These are phyloP conservation scores for Alternaria brassicae DNA, from an alignment of 2,329 filamentous ascomycete genomes.

Conservation along the genomic window DNA sequence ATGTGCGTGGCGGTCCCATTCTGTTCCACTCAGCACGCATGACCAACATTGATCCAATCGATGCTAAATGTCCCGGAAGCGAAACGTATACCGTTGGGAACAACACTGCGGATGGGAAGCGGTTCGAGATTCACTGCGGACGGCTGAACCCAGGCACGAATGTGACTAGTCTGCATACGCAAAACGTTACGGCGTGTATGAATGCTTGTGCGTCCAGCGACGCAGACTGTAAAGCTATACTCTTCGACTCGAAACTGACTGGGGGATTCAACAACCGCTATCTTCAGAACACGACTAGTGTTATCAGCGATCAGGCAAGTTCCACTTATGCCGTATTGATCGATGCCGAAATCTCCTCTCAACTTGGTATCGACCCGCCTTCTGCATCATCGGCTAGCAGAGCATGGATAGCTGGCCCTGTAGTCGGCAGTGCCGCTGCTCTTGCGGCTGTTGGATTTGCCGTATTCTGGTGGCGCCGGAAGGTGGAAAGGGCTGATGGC, in stretches of 20 bases:
- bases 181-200: conserved; percentile 42
- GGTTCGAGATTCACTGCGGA: conserved; percentile 42
- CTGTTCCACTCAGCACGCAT: conserved; percentile 38
- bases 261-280: conserved; percentile 45
- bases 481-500: background rate
- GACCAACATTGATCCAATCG: conserved; percentile 29
- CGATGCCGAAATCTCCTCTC: conserved; percentile 13
- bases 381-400: conserved; percentile 15
- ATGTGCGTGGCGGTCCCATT: background rate
- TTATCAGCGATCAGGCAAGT: conserved; percentile 23
- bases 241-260: conserved; percentile 35
- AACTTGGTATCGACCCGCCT: too few relatives aligned
- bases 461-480: conserved; percentile 28
- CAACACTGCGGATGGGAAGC: conserved; percentile 20
- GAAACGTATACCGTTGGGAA: conserved; percentile 18
- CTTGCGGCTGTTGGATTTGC: conserved; percentile 26
- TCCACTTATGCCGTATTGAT: conserved; percentile 33
- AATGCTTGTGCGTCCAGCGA: conserved; percentile 36
- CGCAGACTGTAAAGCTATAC: conserved; percentile 33
- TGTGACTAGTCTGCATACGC: conserved; percentile 36
- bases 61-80: conserved; percentile 27
- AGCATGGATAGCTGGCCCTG: conserved; percentile 42
- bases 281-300: conserved; percentile 40
- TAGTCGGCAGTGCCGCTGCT: conserved; percentile 28
- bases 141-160: conserved; percentile 39